Base-by-base conservation (phyloP, 169 alveolate species). In the Plasmodium relictum region DNA sequence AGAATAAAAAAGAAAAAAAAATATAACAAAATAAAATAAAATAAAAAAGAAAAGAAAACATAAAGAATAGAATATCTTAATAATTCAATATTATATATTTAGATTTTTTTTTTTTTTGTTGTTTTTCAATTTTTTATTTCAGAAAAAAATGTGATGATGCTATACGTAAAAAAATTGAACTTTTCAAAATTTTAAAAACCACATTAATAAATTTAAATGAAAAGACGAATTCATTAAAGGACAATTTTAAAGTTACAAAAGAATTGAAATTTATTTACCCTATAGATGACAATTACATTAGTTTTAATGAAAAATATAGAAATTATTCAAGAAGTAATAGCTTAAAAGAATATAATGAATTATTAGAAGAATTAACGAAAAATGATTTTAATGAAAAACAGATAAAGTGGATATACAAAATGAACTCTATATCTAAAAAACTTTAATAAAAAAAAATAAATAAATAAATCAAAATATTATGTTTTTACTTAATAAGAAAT, bases 341-440 rank as follows among this genome's bases (percentile, higher is more conserved):
- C 24, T 26, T 80, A 62, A 52, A 58, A 10, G 90, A 52, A 18
- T 80, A 80, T 80, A 80, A 52, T 31, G 71, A 56, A 7, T n/a
- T 65, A 42, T 6, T 80, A 45, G 83, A 80, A 24, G 63, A 80
- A 59, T 59, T 80, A n/a, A 50, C 48, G 37, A 80, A 41, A 14
- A 37, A 59, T 10, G 54, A 54, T n/a, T 80, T 80, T 65, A 80
- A 80, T 14, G 90, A 80, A 7, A 68, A 20, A n/a, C 90, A 80
- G 37, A 24, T 80, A 45, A 22, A 61, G 22, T 80, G 90, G 90
- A 80, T 80, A 66, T 12, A 65, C 59, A 80, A 66, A 20, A 80
- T 80, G 90, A 80, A 59, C 37, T 80, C 90, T 16, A 50, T 80
- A 59, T 80, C 90, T 2, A 66, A 56, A 70, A 68, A 80, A 31